phyloP scores from a whole-genome alignment of 2,329 filamentous ascomycete genomes.

The Sclerotinia minor region DNA sequence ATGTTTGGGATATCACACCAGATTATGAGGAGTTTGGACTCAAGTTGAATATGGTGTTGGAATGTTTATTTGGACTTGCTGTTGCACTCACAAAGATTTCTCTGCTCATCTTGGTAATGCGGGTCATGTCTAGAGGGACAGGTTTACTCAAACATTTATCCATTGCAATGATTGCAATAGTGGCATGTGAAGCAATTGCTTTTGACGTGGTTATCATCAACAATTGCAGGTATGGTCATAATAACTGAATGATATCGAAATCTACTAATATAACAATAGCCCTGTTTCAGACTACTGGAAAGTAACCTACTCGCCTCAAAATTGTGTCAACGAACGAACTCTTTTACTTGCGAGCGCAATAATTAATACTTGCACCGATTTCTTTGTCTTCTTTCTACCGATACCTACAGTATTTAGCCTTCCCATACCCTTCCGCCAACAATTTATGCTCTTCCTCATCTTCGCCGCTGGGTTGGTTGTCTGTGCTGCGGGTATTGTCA shows the following conservation, averaged over 20 bases:
- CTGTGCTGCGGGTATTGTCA: conserved; percentile 43
- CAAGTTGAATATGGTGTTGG: conserved; percentile 44
- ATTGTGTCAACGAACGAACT: conserved; percentile 50
- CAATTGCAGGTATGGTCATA: conserved; percentile 43
- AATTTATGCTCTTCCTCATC: conserved; percentile 48
- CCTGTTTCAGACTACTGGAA: conserved; percentile 45
- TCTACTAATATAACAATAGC: conserved; percentile 31
- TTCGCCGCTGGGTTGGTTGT: conserved; percentile 52
- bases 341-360: conserved; percentile 55
- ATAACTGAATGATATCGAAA: background rate
- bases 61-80: conserved; percentile 44
- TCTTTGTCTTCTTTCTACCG: conserved; percentile 53
- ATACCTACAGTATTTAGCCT: conserved; percentile 49
- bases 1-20: conserved; percentile 46
- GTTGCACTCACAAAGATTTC: conserved; percentile 44
- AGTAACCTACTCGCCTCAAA: conserved; percentile 37
- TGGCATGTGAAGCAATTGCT: conserved; percentile 38
- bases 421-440: conserved; percentile 50
- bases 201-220: conserved; percentile 44
- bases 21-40: conserved; percentile 39
- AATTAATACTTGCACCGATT: conserved; percentile 59
- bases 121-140: conserved; percentile 43
- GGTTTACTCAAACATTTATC: conserved; percentile 39
- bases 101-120: conserved; percentile 39
- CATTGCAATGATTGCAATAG: conserved; percentile 40